A percentile compares a stretch with the other conserved stretches of the same genome.
Conservation (phyloP, 2,329 filamentous ascomycete species). For the Basipetospora chlamydospora region DNA sequence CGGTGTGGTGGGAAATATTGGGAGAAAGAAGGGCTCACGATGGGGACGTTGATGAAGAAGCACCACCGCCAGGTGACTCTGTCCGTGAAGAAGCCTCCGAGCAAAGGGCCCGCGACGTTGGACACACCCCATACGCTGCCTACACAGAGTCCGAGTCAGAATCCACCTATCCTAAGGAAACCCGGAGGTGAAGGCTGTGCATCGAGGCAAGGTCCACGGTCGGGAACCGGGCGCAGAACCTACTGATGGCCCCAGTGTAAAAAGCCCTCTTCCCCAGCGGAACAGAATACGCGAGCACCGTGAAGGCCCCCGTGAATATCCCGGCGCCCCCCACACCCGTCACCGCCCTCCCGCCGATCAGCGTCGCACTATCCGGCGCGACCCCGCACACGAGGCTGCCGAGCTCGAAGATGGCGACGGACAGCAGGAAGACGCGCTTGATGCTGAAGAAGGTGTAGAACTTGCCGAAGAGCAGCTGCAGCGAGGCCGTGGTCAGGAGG, state of each 20-base stretch:
- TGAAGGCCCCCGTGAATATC: constrained; percentile 28
- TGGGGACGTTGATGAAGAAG: constrained; percentile 25
- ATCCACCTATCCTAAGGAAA: too few species aligned
- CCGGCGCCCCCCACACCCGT: constrained; percentile 26
- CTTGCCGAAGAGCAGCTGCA: constrained; percentile 24
- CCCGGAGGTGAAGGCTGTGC: too few species aligned
- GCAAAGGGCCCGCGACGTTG: constrained; percentile 18
- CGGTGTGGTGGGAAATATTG: not conserved
- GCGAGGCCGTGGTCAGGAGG: constrained; percentile 24
- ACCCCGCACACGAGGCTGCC: constrained; percentile 26
- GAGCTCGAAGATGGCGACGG: constrained; percentile 26
- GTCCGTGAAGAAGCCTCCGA: constrained; percentile 21
- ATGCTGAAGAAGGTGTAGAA: constrained; percentile 28
- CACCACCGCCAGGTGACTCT: constrained; percentile 24
- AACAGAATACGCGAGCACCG: constrained; percentile 25
- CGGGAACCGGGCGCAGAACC: too few species aligned
- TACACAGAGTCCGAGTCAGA: too few species aligned
- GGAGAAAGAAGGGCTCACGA: constrained; percentile 10
- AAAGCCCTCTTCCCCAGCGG: constrained; percentile 19
- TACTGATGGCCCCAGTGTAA: constrained; percentile 17
- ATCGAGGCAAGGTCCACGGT: too few species aligned
- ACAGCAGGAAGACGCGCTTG: constrained; percentile 23
- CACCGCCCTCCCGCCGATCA: constrained; percentile 21
- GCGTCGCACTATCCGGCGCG: constrained; percentile 11
- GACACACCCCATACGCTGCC: constrained; percentile 31